Conservation (phyloP, 2,329 filamentous ascomycete genomes). For the Lachnellula cervina region DNA sequence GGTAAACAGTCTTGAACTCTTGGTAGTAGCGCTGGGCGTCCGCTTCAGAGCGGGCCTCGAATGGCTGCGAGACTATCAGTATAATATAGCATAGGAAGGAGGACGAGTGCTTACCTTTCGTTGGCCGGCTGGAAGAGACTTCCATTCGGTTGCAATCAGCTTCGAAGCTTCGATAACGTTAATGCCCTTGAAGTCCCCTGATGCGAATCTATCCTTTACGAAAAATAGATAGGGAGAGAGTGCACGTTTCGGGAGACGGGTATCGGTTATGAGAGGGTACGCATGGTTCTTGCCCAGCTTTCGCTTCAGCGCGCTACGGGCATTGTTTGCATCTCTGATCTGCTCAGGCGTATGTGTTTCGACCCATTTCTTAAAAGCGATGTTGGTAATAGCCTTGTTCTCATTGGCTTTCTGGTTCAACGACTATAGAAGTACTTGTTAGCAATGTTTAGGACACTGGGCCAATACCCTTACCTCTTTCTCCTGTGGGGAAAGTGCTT, state of each 20-base stretch:
- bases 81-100: neutral
- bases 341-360: slow-evolving; percentile 48
- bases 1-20: slow-evolving; percentile 31
- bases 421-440: slow-evolving; percentile 36
- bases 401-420: slow-evolving; percentile 47
- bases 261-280: slow-evolving; percentile 43
- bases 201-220: slow-evolving; percentile 37
- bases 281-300: slow-evolving; percentile 17
- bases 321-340: slow-evolving; percentile 55
- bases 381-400: slow-evolving; percentile 39
- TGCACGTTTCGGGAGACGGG: slow-evolving; percentile 45
- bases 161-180: slow-evolving; percentile 34
- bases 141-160: slow-evolving; percentile 44
- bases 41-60: slow-evolving; percentile 24
- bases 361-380: slow-evolving; percentile 50
- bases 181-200: slow-evolving; percentile 48
- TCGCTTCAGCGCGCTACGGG: slow-evolving; percentile 37
- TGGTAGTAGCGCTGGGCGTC: slow-evolving; percentile 26
- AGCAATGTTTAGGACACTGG: neutral
- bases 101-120: slow-evolving; percentile 35
- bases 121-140: slow-evolving; percentile 39
- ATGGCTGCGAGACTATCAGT: slow-evolving; percentile 19
- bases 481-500: slow-evolving; percentile 31
- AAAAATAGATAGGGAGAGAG: slow-evolving; percentile 40
- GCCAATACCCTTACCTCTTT: slow-evolving; percentile 32